phyloP scores from a whole-genome alignment of 768 basidiomycete genomes.

The Boletales sp. region DNA sequence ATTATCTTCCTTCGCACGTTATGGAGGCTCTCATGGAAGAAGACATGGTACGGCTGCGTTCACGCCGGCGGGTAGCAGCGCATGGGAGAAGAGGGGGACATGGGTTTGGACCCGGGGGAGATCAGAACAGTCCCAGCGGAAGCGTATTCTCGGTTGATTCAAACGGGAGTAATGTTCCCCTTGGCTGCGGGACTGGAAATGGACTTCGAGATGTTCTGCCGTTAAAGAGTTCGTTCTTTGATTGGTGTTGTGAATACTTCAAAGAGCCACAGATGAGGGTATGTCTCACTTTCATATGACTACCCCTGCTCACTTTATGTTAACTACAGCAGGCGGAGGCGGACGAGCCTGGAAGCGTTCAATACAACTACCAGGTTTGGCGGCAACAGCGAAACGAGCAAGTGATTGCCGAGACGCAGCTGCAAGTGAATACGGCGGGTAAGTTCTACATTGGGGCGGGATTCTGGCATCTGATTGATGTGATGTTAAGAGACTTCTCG shows the following conservation, averaged over 20 bases:
- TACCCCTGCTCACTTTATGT: constrained; percentile 8
- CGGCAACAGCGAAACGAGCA: constrained; percentile 86
- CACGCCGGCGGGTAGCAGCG: constrained; percentile 49
- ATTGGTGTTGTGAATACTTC: constrained; percentile 97
- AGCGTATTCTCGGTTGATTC: constrained; percentile 80
- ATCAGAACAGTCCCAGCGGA: constrained; percentile 63
- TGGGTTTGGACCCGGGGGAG: constrained; percentile 35
- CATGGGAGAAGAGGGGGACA: constrained; percentile 42
- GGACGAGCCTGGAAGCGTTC: constrained; percentile 91
- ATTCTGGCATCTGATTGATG: not conserved
- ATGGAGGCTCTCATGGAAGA: constrained; percentile 91
- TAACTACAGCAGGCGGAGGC: constrained; percentile 77
- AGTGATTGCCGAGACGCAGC: constrained; percentile 62
- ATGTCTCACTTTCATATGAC: constrained; percentile 22
- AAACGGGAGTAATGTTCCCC: constrained; percentile 58
- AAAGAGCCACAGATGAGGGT: constrained; percentile 99
- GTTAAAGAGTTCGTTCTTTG: constrained; percentile 87
- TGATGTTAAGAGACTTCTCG: constrained; percentile 46
- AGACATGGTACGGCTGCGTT: constrained; percentile 87
- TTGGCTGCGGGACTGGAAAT: constrained; percentile 75
- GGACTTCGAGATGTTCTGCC: constrained; percentile 85
- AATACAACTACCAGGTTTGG: constrained; percentile 96
- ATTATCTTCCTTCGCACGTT: constrained; percentile 72
- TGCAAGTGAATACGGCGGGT: constrained; percentile 77
- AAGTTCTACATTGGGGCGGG: constrained; percentile 31